Conservation (phyloP, 371 early-diverging fungal species). For the Lichtheimia ramosa region DNA sequence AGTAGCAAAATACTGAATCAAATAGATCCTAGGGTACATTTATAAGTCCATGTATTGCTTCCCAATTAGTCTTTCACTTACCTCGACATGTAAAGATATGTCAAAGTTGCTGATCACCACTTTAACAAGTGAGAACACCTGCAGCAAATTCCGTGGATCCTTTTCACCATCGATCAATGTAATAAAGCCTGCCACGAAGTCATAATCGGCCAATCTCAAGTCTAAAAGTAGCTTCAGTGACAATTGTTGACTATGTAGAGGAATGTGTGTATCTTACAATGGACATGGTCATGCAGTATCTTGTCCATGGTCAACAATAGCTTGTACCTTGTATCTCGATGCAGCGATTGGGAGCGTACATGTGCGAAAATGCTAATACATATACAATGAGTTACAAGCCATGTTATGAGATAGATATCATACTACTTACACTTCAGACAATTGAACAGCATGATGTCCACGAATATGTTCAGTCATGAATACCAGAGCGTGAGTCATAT, state of each 20-base stretch:
- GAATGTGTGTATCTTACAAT: background rate
- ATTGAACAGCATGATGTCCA: background rate
- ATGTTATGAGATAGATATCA: background rate
- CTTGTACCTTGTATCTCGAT: slow-evolving; percentile 7
- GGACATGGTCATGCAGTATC: background rate
- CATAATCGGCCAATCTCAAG: slow-evolving; percentile 37
- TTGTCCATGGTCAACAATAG: slow-evolving; percentile 2
- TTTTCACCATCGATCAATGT: slow-evolving; percentile 95
- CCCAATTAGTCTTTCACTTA: slow-evolving; percentile 13
- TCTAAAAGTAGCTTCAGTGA: slow-evolving; percentile 13
- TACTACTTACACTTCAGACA: background rate
- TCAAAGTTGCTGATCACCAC: slow-evolving; percentile 70
- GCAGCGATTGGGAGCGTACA: background rate
- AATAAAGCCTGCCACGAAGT: slow-evolving; percentile 84
- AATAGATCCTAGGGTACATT: slow-evolving; percentile 70
- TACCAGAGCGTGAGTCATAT: slow-evolving; percentile 14
- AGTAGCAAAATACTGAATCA: slow-evolving; percentile 95
- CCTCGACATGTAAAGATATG: slow-evolving; percentile 74
- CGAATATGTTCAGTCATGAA: slow-evolving; percentile 55
- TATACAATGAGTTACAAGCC: background rate
- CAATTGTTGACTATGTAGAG: background rate
- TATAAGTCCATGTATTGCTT: background rate
- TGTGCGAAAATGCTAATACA: background rate
- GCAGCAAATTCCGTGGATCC: slow-evolving; percentile 91
- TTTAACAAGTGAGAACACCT: slow-evolving; percentile 76